Base-by-base conservation (phyloP, 345 rosid genomes). In the Salix arbutifolia region DNA sequence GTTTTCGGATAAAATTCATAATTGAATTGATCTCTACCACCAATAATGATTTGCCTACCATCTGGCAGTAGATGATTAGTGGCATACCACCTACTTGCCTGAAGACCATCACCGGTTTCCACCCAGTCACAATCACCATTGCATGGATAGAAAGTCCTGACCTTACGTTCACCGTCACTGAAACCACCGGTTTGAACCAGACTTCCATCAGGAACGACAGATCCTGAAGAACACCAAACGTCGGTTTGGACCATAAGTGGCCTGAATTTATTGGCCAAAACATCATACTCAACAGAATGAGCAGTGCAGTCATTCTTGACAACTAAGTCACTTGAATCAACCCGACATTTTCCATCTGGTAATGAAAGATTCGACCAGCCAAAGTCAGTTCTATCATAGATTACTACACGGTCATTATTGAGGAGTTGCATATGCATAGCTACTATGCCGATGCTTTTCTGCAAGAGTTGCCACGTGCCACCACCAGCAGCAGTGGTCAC, bases 351-450 rank as follows among this genome's bases (percentile, higher is more conserved):
- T 6, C 92, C 97, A 4, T 76, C 40, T 1, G 98, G 94, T 25
- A 94, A 73, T 1, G 92, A 74, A 40, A 94, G 72, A 78, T 90
- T 94, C 0, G 98, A 92, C 44, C 14, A 62, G 13, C 98, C 98
- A 53, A 90, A 94, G 74, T 89, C 89, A 13, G 97, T 92, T 31
- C 97, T 86, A 75, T 94, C 98, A 72, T 82, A 94, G 81, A 94
- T 89, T 12, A 92, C 58, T 35, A 89, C 96, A n/a, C 91, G 91
- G 82, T 94, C 98, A 70, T 94, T 90, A 71, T 74, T 77, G 79
- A 94, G 92, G 62, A 92, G 94, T 68, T 94, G 98, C 84, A 92
- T 90, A 89, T 94, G 97, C 98, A 94, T 92, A 50, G 97, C 92
- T 2, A 94, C 76, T 77, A 94, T 83, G 48, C 98, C 98, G 28